phyloP scores from a whole-genome alignment of 371 early-diverging fungal genomes.

The Mortierella sp. region DNA sequence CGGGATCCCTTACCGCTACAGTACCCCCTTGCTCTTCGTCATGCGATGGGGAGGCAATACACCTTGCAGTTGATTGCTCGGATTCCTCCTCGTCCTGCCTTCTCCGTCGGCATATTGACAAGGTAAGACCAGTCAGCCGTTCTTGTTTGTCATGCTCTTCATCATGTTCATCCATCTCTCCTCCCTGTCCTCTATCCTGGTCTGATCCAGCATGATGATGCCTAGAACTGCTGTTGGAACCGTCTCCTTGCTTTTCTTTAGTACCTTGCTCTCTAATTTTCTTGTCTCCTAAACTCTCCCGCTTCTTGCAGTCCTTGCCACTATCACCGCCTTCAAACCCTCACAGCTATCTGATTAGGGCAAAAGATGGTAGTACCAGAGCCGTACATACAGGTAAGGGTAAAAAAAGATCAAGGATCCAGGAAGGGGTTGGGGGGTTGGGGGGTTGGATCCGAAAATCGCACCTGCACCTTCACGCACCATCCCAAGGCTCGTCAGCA shows the following conservation, averaged over 20 bases:
- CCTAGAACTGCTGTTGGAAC: not conserved
- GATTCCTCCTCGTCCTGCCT: not conserved
- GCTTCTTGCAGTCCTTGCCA: conserved; percentile 7
- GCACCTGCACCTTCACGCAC: no score
- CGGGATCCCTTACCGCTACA: conserved; percentile 6
- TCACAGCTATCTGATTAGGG: not conserved
- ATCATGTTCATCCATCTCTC: not conserved
- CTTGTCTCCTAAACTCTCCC: conserved; percentile 8
- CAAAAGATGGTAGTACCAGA: not conserved
- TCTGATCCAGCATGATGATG: not conserved
- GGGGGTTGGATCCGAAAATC: not conserved
- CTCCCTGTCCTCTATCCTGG: not conserved
- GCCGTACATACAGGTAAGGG: conserved; percentile 7
- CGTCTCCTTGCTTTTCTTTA: conserved; percentile 4
- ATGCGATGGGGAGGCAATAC: not conserved
- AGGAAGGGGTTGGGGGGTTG: not conserved
- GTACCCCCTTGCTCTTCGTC: conserved; percentile 11
- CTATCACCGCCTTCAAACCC: conserved; percentile 7
- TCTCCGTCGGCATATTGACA: not conserved
- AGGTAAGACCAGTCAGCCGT: not conserved
- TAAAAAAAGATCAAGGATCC: conserved; percentile 4
- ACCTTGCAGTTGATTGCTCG: not conserved
- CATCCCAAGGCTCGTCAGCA: no score
- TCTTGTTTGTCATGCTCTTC: not conserved
- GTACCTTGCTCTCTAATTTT: conserved; percentile 3